Percentiles rank a stretch among this genome's conserved stretches.
Conservation (phyloP, 768 basidiomycete genomes). For the Gautieria morchelliformis region DNA sequence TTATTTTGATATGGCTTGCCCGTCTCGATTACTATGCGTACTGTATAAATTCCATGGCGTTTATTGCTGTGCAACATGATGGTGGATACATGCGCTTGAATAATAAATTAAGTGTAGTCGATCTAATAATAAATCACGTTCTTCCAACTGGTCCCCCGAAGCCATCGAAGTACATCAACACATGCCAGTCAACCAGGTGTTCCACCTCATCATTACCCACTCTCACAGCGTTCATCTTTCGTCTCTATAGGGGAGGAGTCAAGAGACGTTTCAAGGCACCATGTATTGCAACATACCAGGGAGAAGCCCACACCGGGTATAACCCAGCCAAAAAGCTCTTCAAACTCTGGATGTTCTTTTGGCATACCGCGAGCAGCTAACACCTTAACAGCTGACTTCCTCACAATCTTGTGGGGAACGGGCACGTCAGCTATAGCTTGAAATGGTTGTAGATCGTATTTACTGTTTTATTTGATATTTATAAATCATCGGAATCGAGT, state of each 20-base stretch:
- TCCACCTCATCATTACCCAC: constrained; percentile 21
- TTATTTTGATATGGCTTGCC: too few relatives aligned
- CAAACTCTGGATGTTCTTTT: constrained; percentile 31
- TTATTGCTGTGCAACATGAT: too few relatives aligned
- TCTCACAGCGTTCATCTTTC: constrained; percentile 19
- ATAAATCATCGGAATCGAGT: constrained; percentile 22
- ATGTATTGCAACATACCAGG: constrained; percentile 21
- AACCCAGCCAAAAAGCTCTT: constrained; percentile 29
- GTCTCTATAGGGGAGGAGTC: constrained; percentile 15
- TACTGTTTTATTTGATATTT: constrained; percentile 57
- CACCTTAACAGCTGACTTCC: constrained; percentile 27
- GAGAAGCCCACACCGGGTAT: constrained; percentile 33
- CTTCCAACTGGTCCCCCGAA: constrained; percentile 2
- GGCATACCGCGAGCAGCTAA: constrained; percentile 24
- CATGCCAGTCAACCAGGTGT: constrained; percentile 26
- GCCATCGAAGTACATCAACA: constrained; percentile 25
- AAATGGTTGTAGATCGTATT: not conserved
- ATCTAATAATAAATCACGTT: not conserved
- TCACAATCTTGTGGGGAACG: constrained; percentile 25
- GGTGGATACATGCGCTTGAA: not conserved
- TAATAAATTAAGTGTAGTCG: not conserved
- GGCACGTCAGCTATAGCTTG: not conserved
- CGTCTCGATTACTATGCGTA: too few relatives aligned
- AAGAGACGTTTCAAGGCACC: not conserved
- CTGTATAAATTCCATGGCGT: too few relatives aligned